A percentile compares a stretch with the other conserved stretches of the same genome.
Conservation (phyloP, 768 basidiomycete genomes). For the Podaxis rugospora region DNA sequence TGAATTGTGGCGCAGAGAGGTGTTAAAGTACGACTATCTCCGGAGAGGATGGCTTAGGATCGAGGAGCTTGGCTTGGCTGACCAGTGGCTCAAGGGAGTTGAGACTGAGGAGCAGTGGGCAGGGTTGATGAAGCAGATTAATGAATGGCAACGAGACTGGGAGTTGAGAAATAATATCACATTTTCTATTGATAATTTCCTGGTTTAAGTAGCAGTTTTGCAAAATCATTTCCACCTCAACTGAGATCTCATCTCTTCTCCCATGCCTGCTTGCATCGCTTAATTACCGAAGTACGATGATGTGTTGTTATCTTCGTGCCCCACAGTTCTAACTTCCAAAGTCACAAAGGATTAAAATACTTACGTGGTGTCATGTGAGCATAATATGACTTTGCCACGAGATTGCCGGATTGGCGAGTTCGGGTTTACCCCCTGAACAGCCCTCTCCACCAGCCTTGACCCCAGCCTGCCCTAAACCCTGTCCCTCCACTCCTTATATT, state of each 20-base stretch:
- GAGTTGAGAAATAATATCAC: constrained; percentile 30
- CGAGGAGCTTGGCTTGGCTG: constrained; percentile 32
- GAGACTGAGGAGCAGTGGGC: constrained; percentile 50
- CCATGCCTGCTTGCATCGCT: background rate
- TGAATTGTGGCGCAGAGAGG: constrained; percentile 43
- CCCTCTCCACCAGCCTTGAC: too few species aligned
- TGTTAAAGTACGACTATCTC: constrained; percentile 26
- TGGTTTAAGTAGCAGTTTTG: background rate
- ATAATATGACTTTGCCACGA: background rate
- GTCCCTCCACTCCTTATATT: constrained; percentile 24
- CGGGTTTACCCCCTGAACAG: background rate
- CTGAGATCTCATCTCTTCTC: constrained; percentile 5
- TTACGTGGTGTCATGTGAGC: background rate
- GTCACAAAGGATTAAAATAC: background rate
- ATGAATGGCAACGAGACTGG: constrained; percentile 50
- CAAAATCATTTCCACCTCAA: constrained; percentile 4
- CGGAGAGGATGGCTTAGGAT: constrained; percentile 43
- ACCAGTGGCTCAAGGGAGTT: constrained; percentile 44
- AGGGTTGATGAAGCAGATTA: constrained; percentile 40
- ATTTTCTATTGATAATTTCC: constrained; percentile 9
- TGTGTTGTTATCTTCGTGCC: background rate
- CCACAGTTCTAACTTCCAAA: background rate
- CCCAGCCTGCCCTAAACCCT: constrained; percentile 30
- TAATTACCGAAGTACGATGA: background rate
- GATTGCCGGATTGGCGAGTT: background rate